Base-by-base conservation (phyloP, 2,329 filamentous ascomycete genomes). In the Geosmithia putterillii region DNA sequence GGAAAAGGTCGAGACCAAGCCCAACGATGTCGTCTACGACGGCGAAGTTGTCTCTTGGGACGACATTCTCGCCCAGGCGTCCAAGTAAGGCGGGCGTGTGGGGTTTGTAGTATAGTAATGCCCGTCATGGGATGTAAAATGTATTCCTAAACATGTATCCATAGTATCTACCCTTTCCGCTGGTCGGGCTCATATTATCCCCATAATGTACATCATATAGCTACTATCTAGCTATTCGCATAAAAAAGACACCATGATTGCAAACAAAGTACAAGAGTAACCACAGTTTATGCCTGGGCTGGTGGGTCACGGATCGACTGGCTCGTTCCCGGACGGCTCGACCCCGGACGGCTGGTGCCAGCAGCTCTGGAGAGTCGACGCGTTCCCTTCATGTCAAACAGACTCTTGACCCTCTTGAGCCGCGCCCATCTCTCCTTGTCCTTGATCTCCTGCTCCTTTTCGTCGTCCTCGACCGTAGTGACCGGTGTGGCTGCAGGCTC, bases 361-460 rank as follows among this genome's bases (percentile, higher is more conserved):
- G n/a, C n/a, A 4, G 64, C 59, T 32, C 61, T 61, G 44, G 61
- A 64, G 42, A 70, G 57, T 54, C 73, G 80, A 56, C 68, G 77
- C 8, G 68, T 65, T 2, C 69, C 71, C 58, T 83, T 86, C 6
- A 75, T 70, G 48, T 83, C 79, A 53, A 87, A 79, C 40, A 84
- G 61, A 54, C 80, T 84, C 67, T 83, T 83, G 45, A 87, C 80
- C 45, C 76, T 73, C 52, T 79, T 73, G 48, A 87, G 61, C 50
- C 79, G 72, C n/a, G 79, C 74, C 81, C 81, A 86, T 49, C 82
- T 70, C 59, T 83, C 79, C 57, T 83, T 83, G 47, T 86, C 82
- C 55, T 82, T 82, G 38, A 64, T 69, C 40, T 70, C 67, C 21
- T 69, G 63, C 1, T 58, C 59, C 35, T 62, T 65, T 39, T 71